Evolutionary conservation across 352 stramenopile genomes (phyloP).

Genomic region (Thalassiosira livingstoniorum): DNA sequence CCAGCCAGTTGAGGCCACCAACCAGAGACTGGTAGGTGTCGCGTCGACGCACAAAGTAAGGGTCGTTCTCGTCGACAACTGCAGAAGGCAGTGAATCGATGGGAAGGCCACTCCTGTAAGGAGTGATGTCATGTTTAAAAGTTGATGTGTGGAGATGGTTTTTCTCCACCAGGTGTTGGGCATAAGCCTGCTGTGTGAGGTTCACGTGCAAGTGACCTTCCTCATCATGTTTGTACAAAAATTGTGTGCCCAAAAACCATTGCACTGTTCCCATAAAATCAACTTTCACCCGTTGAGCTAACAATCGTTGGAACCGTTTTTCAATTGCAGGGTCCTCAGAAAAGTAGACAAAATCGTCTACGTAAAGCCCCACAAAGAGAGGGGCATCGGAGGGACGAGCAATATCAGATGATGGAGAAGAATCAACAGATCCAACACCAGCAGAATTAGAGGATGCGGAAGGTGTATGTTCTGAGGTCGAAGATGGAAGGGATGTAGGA

Average conservation of each 20-base stretch:
- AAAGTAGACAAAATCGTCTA: slow-evolving; percentile 31
- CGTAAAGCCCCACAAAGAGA: slow-evolving; percentile 16
- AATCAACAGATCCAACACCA: no score
- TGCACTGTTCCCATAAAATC: no score
- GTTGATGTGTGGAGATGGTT: not conserved
- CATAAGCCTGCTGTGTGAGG: slow-evolving; percentile 15
- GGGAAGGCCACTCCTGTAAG: slow-evolving; percentile 14
- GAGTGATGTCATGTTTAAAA: slow-evolving; percentile 1
- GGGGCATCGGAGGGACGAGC: not conserved
- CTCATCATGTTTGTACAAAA: not conserved
- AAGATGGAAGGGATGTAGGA: no score
- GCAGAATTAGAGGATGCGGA: no score
- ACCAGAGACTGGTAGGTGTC: slow-evolving; percentile 3
- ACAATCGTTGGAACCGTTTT: slow-evolving; percentile 5
- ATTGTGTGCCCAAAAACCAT: not conserved
- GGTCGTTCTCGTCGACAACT: not conserved
- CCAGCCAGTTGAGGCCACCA: slow-evolving; percentile 17
- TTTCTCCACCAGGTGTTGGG: not conserved
- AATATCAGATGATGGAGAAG: not conserved
- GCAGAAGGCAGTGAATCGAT: slow-evolving; percentile 27
- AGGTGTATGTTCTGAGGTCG: no score
- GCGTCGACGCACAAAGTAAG: not conserved
- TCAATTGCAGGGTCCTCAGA: slow-evolving; percentile 8
- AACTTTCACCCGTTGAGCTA: not conserved
- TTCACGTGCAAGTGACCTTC: slow-evolving; percentile 3